Evolutionary conservation across 345 rosid genomes (phyloP).

Genomic region (Draba incana): DNA sequence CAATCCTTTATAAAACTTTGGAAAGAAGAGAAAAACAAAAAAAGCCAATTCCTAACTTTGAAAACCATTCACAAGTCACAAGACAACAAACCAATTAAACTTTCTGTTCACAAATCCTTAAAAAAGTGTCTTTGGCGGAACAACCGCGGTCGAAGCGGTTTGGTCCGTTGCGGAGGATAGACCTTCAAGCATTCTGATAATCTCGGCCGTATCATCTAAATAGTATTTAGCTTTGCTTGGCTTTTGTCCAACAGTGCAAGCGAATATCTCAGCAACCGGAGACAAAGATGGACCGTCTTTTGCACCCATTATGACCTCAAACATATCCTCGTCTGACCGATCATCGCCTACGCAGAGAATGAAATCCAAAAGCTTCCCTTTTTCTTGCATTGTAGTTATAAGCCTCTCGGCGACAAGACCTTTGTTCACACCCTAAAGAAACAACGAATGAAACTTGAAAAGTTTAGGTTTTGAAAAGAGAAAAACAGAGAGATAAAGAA

Average conservation of each 20-base stretch:
- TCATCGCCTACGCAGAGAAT: conserved; percentile 95
- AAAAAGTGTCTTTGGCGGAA: conserved; percentile 14
- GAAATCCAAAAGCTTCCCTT: conserved; percentile 75
- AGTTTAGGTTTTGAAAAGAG: neutral
- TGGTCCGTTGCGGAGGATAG: conserved; percentile 52
- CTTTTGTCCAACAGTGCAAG: conserved; percentile 91
- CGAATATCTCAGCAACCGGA: conserved; percentile 86
- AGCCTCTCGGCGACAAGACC: conserved; percentile 80
- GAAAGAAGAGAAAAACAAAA: neutral
- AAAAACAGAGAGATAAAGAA: neutral
- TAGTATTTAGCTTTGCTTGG: conserved; percentile 97
- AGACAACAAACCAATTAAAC: conserved; percentile 6
- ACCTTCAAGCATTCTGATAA: conserved; percentile 72
- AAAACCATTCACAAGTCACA: conserved; percentile 34
- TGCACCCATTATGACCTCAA: conserved; percentile 77
- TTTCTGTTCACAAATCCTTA: conserved; percentile 25
- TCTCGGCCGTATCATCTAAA: conserved; percentile 78
- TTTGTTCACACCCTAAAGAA: conserved; percentile 78
- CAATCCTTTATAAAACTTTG: conserved; percentile 5
- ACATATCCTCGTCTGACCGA: conserved; percentile 95
- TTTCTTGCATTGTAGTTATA: conserved; percentile 58
- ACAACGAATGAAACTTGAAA: neutral
- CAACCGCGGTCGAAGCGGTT: neutral
- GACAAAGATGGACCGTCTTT: conserved; percentile 56
- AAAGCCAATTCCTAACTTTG: conserved; percentile 10